Percentiles rank a stretch among this genome's conserved stretches.
Evolutionary conservation across 805 yeast species (phyloP).

Genomic region (Ogataea parapolymorpha): DNA sequence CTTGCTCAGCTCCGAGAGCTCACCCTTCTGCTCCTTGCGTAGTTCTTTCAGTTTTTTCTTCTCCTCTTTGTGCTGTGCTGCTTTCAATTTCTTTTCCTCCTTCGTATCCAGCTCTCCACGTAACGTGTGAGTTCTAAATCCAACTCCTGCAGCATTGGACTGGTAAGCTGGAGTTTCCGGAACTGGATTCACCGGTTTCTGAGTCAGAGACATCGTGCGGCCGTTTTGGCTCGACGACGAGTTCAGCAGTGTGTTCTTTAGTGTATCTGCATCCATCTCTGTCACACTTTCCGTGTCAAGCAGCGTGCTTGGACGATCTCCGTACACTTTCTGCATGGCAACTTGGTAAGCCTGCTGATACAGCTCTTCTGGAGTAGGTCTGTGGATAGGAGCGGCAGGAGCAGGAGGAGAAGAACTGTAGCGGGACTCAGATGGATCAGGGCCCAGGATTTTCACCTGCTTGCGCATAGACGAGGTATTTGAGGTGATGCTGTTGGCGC

Average conservation of each 20-base stretch:
- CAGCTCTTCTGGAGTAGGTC: constrained; percentile 46
- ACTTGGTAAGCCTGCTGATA: constrained; percentile 53
- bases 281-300: constrained; percentile 6
- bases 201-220: constrained; percentile 5
- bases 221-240: constrained; percentile 8
- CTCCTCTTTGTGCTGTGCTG: constrained; percentile 20
- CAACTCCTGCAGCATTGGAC: constrained; percentile 29
- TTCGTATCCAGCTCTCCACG: constrained; percentile 21
- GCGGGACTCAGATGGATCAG: constrained; percentile 8
- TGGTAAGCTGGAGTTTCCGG: constrained; percentile 13
- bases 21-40: constrained; percentile 24
- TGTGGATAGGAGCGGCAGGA: neutral
- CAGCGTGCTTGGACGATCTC: constrained; percentile 20
- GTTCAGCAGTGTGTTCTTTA: constrained; percentile 27
- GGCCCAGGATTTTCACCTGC: constrained; percentile 22
- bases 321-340: constrained; percentile 57
- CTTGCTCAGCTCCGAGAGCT: constrained; percentile 21
- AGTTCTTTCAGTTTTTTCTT: constrained; percentile 20
- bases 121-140: constrained; percentile 31
- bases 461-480: constrained; percentile 22
- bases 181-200: neutral
- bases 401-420: neutral
- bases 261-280: constrained; percentile 26
- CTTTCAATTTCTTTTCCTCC: constrained; percentile 16
- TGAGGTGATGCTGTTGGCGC: constrained; percentile 22